These are phyloP conservation scores for Pichia ethanolica DNA, from an alignment of 805 yeast genomes.

Conservation along the genomic window DNA sequence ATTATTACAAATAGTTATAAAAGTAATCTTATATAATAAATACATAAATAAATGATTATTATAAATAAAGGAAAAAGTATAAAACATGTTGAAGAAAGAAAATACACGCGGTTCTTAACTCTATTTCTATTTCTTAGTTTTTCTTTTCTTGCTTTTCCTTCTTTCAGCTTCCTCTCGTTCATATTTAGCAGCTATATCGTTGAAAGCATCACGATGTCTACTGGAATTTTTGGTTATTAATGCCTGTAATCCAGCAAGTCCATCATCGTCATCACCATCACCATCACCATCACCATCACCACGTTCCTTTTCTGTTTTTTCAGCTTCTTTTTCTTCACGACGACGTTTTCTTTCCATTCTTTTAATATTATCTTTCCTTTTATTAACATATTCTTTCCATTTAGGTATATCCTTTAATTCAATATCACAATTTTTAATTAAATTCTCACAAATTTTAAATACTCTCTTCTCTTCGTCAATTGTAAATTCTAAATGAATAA, in stretches of 20 bases:
- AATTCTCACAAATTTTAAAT: conserved; percentile 40
- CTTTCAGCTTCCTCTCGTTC: neutral
- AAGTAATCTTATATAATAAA: too few relatives aligned
- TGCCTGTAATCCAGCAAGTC: conserved; percentile 1
- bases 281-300: conserved; percentile 24
- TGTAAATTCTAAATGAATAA: conserved; percentile 66
- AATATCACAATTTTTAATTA: conserved; percentile 29
- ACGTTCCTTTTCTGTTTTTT: neutral
- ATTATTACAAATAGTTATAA: too few relatives aligned
- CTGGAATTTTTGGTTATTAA: conserved; percentile 5
- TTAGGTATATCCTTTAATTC: conserved; percentile 24
- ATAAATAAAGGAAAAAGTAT: too few relatives aligned
- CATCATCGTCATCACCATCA: conserved; percentile 21
- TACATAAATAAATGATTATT: too few relatives aligned
- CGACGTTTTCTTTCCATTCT: conserved; percentile 44
- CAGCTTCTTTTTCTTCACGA: conserved; percentile 19
- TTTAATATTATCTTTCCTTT: conserved; percentile 40
- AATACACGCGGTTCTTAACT: too few relatives aligned
- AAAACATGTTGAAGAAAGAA: too few relatives aligned
- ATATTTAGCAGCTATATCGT: conserved; percentile 4
- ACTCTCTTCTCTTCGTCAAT: conserved; percentile 57
- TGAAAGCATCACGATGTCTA: conserved; percentile 2
- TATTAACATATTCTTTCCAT: conserved; percentile 40
- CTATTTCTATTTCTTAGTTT: neutral
- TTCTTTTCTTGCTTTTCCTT: neutral